Conservation (phyloP, 2,329 filamentous ascomycete species). For the Nemania sp. region DNA sequence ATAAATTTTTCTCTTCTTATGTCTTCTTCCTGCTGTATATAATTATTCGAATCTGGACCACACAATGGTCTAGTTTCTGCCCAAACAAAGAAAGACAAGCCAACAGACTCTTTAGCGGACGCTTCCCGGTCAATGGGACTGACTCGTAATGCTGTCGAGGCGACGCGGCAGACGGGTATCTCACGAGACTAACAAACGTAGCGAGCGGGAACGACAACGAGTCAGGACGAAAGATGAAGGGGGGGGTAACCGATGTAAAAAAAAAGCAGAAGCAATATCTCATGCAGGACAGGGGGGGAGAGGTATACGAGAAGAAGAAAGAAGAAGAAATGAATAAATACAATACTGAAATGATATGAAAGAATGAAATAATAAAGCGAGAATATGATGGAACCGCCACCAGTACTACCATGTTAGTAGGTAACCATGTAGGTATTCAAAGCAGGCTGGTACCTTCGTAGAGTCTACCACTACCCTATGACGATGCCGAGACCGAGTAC, state of each 20-base stretch:
- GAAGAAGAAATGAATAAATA: too few species aligned
- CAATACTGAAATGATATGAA: too few species aligned
- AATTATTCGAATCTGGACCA: constrained; percentile 12
- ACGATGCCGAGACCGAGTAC: too few species aligned
- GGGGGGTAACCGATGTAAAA: neutral
- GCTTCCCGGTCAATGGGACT: constrained; percentile 30
- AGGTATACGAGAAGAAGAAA: too few species aligned
- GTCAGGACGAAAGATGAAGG: constrained; percentile 2
- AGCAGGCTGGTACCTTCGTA: too few species aligned
- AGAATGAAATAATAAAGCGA: too few species aligned
- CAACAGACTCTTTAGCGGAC: constrained; percentile 8
- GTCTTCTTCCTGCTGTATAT: constrained; percentile 26
- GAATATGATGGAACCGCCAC: too few species aligned
- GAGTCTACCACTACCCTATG: too few species aligned
- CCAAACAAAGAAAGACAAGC: constrained; percentile 17
- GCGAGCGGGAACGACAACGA: neutral
- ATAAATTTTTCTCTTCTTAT: neutral
- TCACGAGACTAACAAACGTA: neutral
- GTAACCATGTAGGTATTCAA: too few species aligned
- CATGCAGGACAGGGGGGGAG: neutral
- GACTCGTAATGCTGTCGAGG: constrained; percentile 34
- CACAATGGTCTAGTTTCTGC: neutral
- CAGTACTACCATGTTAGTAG: too few species aligned
- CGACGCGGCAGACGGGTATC: constrained; percentile 9
- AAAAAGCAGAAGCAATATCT: neutral